These are phyloP conservation scores for Phytopythium montanum DNA, from an alignment of 352 stramenopile genomes.

Conservation along the genomic window DNA sequence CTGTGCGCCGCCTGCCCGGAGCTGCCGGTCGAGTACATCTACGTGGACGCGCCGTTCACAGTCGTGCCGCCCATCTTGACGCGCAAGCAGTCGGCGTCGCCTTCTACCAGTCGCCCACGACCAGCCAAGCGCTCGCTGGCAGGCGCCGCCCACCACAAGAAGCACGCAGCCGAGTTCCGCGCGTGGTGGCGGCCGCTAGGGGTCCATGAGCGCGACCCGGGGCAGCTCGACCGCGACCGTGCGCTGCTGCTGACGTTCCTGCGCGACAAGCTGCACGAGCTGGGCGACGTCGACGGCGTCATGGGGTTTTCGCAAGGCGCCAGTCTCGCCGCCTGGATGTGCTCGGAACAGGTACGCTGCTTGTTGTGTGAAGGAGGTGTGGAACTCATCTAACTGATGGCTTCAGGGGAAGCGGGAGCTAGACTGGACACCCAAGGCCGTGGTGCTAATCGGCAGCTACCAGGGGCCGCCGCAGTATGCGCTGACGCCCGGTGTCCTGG, in stretches of 20 bases:
- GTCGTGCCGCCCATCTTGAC: conserved; percentile 67
- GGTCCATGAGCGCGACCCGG: conserved; percentile 39
- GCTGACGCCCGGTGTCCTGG: conserved; percentile 42
- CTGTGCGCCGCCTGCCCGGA: conserved; percentile 24
- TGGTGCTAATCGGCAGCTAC: conserved; percentile 77
- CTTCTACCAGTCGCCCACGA: background rate
- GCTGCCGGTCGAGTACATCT: conserved; percentile 58
- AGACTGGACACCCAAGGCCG: conserved; percentile 63
- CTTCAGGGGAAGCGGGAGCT: conserved; percentile 27
- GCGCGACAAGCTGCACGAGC: conserved; percentile 43
- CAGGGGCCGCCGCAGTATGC: conserved; percentile 52
- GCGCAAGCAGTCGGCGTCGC: conserved; percentile 22
- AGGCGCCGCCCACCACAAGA: conserved; percentile 14
- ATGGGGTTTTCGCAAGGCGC: conserved; percentile 84
- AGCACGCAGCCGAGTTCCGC: conserved; percentile 61
- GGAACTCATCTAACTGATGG: background rate
- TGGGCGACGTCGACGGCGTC: conserved; percentile 69
- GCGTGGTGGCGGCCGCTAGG: conserved; percentile 71
- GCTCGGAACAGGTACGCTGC: conserved; percentile 52
- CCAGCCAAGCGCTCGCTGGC: conserved; percentile 11
- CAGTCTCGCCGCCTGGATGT: conserved; percentile 78
- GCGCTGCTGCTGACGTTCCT: conserved; percentile 56
- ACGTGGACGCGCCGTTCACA: conserved; percentile 67
- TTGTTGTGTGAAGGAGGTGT: background rate
- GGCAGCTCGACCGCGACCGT: conserved; percentile 48